phyloP scores from a whole-genome alignment of 2,329 filamentous ascomycete species.

The Hypoxylon sp. region DNA sequence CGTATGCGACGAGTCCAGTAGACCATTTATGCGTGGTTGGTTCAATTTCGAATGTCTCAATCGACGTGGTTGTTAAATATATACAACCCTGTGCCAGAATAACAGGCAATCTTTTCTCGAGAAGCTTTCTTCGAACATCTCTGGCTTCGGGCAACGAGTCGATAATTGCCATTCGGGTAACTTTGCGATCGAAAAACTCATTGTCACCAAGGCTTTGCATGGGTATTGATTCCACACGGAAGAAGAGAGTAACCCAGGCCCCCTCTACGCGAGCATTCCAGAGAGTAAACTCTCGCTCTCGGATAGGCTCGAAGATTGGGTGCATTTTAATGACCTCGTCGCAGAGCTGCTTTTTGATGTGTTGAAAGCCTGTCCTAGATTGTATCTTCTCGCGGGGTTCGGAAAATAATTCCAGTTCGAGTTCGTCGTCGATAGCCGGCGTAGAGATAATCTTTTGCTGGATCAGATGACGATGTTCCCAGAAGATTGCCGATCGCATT shows the following conservation, averaged over 20 bases:
- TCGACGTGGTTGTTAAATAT: neutral
- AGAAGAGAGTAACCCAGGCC: constrained; percentile 46
- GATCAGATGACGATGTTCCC: constrained; percentile 47
- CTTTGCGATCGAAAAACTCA: constrained; percentile 28
- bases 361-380: constrained; percentile 26
- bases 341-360: constrained; percentile 14
- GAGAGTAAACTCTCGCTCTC: constrained; percentile 46
- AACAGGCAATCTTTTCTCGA: constrained; percentile 21
- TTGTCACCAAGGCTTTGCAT: neutral
- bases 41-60: constrained; percentile 1
- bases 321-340: constrained; percentile 26
- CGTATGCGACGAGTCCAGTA: constrained; percentile 48
- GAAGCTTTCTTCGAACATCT: constrained; percentile 14
- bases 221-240: constrained; percentile 22
- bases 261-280: constrained; percentile 41
- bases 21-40: constrained; percentile 36
- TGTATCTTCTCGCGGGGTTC: neutral
- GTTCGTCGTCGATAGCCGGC: constrained; percentile 41
- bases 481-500: constrained; percentile 48
- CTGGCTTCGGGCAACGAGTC: constrained; percentile 37
- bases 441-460: constrained; percentile 42
- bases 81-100: constrained; percentile 48
- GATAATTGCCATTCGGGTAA: constrained; percentile 44
- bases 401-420: constrained; percentile 45
- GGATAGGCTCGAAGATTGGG: constrained; percentile 45